Percentiles rank a stretch among this genome's conserved stretches.
Evolutionary conservation across 2,329 filamentous ascomycete species (phyloP).

Genomic region (Epicoccum nigrum): DNA sequence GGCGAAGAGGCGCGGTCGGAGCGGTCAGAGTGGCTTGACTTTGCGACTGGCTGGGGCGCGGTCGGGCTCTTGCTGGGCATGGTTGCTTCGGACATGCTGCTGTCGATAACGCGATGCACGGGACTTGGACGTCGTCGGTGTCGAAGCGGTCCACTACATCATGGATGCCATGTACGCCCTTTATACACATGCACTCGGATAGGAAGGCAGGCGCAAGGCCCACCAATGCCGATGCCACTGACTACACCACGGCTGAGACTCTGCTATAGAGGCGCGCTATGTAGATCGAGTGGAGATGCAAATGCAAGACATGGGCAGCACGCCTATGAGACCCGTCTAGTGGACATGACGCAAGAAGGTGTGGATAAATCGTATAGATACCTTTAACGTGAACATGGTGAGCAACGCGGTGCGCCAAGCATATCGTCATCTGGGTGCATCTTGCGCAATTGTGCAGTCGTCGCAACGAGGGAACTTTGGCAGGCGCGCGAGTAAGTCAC

Average conservation of each 20-base stretch:
- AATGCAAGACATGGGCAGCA: conserved; percentile 1
- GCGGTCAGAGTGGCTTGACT: conserved; percentile 1
- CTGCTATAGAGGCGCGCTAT: background rate
- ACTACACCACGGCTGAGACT: background rate
- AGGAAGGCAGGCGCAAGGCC: background rate
- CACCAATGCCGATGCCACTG: background rate
- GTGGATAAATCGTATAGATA: background rate
- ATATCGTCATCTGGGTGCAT: conserved; percentile 20
- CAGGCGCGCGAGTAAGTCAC: background rate
- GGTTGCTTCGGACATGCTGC: background rate
- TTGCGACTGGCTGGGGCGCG: background rate
- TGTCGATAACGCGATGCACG: too few species aligned
- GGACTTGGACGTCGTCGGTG: too few species aligned
- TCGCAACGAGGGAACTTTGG: conserved; percentile 18
- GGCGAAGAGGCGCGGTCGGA: conserved; percentile 8
- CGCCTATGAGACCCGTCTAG: conserved; percentile 7
- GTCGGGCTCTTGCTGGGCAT: background rate
- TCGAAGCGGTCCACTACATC: background rate
- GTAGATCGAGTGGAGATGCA: conserved; percentile 3
- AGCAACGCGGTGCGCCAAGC: conserved; percentile 17
- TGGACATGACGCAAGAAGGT: conserved; percentile 13
- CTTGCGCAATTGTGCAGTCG: conserved; percentile 9
- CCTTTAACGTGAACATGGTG: conserved; percentile 7
- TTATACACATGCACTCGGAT: background rate
- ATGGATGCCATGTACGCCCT: background rate